Evolutionary conservation across 805 yeast species (phyloP).

Genomic region (Wickerhamia fluorescens): DNA sequence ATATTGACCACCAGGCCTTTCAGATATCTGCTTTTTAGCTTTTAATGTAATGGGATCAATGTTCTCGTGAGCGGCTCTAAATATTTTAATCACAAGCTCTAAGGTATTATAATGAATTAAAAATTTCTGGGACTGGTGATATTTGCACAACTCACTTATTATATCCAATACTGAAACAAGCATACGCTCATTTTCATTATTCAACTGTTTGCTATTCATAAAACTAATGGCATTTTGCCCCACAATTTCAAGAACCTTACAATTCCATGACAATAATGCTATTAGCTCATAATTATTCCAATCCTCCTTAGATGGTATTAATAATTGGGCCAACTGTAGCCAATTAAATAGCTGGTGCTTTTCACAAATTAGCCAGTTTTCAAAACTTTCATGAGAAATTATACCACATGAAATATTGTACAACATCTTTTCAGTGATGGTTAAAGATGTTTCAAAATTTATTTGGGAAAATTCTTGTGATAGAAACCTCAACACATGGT

Average conservation of each 20-base stretch:
- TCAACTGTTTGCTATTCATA: constrained; percentile 1
- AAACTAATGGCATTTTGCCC: not conserved
- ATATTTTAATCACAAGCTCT: constrained; percentile 25
- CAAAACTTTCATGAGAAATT: constrained; percentile 9
- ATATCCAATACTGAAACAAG: constrained; percentile 31
- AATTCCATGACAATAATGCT: constrained; percentile 36
- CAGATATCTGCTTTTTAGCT: constrained; percentile 6
- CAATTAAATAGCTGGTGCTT: constrained; percentile 1
- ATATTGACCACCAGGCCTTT: constrained; percentile 3
- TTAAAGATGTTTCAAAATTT: constrained; percentile 3
- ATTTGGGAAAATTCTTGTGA: constrained; percentile 3
- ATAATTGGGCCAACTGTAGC: constrained; percentile 24
- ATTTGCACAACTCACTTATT: constrained; percentile 35
- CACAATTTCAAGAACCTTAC: constrained; percentile 1
- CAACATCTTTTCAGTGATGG: constrained; percentile 1
- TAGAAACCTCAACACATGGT: constrained; percentile 3
- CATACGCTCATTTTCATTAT: constrained; percentile 5
- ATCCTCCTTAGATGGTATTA: constrained; percentile 30
- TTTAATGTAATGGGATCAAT: constrained; percentile 13
- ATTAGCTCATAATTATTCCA: constrained; percentile 35
- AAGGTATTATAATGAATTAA: constrained; percentile 35
- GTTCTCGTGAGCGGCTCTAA: constrained; percentile 35
- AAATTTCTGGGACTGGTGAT: constrained; percentile 32
- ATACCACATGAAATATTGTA: constrained; percentile 3
- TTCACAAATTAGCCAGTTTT: constrained; percentile 4